Evolutionary conservation across 305 asterid genomes (phyloP).

Genomic region (Fraxinus nigra): DNA sequence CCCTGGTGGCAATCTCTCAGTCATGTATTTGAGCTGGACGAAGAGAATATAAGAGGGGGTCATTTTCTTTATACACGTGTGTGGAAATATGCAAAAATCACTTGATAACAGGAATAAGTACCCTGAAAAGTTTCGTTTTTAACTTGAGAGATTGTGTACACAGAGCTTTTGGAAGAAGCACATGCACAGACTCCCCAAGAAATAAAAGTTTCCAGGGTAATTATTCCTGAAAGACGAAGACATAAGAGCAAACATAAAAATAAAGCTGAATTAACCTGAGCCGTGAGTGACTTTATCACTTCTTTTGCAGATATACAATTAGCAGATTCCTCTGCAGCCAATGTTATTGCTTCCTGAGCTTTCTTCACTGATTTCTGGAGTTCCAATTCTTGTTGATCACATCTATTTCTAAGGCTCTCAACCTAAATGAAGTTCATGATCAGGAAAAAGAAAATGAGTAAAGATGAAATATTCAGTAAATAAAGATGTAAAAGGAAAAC

Average conservation of each 20-base stretch:
- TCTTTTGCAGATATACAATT: conserved; percentile 96
- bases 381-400: conserved; percentile 74
- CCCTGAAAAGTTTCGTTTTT: background rate
- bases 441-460: conserved; percentile 11
- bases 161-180: background rate
- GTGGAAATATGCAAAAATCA: background rate
- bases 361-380: conserved; percentile 65
- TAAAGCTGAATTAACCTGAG: conserved; percentile 55
- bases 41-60: conserved; percentile 15
- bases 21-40: conserved; percentile 88
- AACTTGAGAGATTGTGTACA: background rate
- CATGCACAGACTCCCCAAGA: background rate
- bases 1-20: conserved; percentile 90
- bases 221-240: background rate
- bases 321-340: conserved; percentile 88
- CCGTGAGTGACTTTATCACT: conserved; percentile 84
- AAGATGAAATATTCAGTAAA: background rate
- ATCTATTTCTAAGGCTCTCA: conserved; percentile 62
- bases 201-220: background rate
- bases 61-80: background rate
- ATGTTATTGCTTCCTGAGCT: conserved; percentile 73
- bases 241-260: background rate
- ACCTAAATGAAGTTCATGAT: conserved; percentile 30
- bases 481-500: conserved; percentile 4
- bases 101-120: background rate